phyloP scores from a whole-genome alignment of 169 alveolate genomes.

The Plasmodium blacklocki region DNA sequence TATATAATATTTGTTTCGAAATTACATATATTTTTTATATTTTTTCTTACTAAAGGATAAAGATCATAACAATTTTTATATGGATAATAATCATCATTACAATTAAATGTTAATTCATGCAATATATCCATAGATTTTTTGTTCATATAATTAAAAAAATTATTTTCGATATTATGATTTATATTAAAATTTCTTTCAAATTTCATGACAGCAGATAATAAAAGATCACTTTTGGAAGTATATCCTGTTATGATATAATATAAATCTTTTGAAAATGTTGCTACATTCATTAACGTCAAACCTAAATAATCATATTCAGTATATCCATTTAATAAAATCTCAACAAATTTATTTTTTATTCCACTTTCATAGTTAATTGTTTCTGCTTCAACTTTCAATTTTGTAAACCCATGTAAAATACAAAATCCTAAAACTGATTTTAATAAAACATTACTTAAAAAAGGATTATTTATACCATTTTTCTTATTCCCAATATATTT shows the following conservation, averaged over 20 bases:
- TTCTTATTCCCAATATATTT: not conserved
- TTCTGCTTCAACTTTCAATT: constrained; percentile 7
- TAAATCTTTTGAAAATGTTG: constrained; percentile 28
- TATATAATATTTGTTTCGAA: constrained; percentile 19
- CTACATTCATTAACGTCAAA: constrained; percentile 27
- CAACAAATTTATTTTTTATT: constrained; percentile 11
- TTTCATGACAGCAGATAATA: constrained; percentile 20
- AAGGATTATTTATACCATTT: constrained; percentile 16
- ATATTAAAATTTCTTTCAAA: constrained; percentile 27
- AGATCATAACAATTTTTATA: constrained; percentile 54
- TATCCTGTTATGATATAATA: constrained; percentile 44
- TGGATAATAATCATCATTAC: constrained; percentile 35
- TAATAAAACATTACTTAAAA: constrained; percentile 17
- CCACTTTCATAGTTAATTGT: constrained; percentile 3
- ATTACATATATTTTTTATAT: constrained; percentile 7
- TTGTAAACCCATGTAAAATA: constrained; percentile 36
- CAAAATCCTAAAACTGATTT: constrained; percentile 21
- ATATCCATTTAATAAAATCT: constrained; percentile 21
- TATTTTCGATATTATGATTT: constrained; percentile 18
- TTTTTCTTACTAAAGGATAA: constrained; percentile 19
- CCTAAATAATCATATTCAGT: constrained; percentile 29
- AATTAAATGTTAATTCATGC: constrained; percentile 9
- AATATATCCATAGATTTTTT: constrained; percentile 7
- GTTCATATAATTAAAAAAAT: constrained; percentile 19
- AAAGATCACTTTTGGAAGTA: constrained; percentile 20